Conservation (phyloP, 306 rosid species). For the Vigna nakashimae region DNA sequence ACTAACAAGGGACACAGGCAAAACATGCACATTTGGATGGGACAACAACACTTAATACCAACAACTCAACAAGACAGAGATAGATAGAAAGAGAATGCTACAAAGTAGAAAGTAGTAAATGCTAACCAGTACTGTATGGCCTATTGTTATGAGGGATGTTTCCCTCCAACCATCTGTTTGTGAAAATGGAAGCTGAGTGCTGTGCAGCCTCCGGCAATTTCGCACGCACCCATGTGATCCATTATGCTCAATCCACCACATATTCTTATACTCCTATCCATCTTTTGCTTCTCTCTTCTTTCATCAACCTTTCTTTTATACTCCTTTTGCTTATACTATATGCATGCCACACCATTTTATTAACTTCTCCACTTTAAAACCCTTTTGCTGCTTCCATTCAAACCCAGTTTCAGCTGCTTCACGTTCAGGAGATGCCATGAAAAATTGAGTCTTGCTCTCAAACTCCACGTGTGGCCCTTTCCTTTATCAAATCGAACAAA, state of each 20-base stretch:
- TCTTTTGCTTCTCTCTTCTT: neutral
- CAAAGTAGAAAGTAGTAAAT: slow-evolving; percentile 10
- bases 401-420: neutral
- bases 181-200: slow-evolving; percentile 55
- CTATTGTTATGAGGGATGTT: slow-evolving; percentile 48
- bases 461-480: slow-evolving; percentile 41
- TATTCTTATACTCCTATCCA: no score
- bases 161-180: slow-evolving; percentile 75
- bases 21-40: slow-evolving; percentile 39
- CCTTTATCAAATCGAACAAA: slow-evolving; percentile 6
- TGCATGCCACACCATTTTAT: neutral
- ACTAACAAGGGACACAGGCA: neutral
- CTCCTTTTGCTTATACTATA: neutral
- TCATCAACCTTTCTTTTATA: neutral
- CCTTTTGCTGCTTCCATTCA: neutral
- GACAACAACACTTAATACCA: slow-evolving; percentile 46
- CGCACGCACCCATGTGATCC: slow-evolving; percentile 58
- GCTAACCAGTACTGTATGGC: slow-evolving; percentile 6
- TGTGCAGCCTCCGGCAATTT: slow-evolving; percentile 49
- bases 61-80: slow-evolving; percentile 69
- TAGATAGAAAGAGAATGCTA: slow-evolving; percentile 37
- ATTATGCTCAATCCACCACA: slow-evolving; percentile 8
- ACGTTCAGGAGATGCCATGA: neutral
- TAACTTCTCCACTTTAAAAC: neutral
- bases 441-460: neutral